These are phyloP conservation scores for Mycena belliarum DNA, from an alignment of 768 basidiomycete genomes.

Conservation along the genomic window DNA sequence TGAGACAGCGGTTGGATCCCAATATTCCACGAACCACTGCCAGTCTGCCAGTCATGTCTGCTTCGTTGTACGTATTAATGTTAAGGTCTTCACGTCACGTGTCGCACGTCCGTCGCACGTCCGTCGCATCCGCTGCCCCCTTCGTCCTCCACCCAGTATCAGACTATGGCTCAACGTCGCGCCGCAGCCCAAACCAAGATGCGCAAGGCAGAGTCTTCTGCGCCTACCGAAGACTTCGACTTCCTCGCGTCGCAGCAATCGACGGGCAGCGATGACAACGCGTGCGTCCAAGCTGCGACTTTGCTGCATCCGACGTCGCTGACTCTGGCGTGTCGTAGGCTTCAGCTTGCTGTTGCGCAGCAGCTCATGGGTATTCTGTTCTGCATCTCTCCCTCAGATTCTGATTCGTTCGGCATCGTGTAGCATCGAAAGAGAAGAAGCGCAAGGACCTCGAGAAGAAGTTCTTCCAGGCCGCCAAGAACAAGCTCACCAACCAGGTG, in stretches of 20 bases:
- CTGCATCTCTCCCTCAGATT: too few species aligned
- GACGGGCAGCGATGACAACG: constrained; percentile 19
- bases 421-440: constrained; percentile 21
- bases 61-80: too few species aligned
- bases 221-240: constrained; percentile 16
- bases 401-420: neutral
- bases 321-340: neutral
- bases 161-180: constrained; percentile 23
- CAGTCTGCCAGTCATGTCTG: too few species aligned
- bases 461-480: constrained; percentile 15
- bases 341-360: constrained; percentile 19
- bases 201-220: constrained; percentile 6
- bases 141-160: neutral
- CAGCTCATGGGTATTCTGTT: constrained; percentile 21
- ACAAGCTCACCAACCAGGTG: constrained; percentile 10
- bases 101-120: too few species aligned
- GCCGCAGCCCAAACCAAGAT: neutral
- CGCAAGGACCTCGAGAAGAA: constrained; percentile 20
- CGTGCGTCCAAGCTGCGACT: constrained; percentile 2
- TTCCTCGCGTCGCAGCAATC: constrained; percentile 24
- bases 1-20: too few species aligned
- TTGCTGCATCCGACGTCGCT: neutral
- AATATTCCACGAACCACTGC: too few species aligned
- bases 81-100: too few species aligned
- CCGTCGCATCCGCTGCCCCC: neutral